These are phyloP conservation scores for Xerophyta viscosa DNA, from an alignment of 106 monocot species.

Conservation along the genomic window DNA sequence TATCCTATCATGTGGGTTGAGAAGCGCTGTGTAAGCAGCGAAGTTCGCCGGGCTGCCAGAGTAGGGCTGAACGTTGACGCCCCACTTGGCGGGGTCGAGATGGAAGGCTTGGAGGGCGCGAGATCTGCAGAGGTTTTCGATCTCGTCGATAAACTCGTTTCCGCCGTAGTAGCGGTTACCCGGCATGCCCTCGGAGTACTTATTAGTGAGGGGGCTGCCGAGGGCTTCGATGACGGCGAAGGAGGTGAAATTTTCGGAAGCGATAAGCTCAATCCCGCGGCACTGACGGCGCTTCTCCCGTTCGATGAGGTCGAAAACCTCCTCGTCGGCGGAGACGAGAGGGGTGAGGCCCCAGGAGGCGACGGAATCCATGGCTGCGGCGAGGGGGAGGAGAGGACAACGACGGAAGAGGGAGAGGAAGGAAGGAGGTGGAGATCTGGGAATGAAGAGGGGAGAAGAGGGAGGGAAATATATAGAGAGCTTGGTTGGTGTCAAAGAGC, in stretches of 20 bases:
- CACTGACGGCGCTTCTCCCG: conserved; percentile 76
- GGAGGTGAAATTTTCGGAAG: conserved; percentile 88
- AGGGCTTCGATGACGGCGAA: conserved; percentile 86
- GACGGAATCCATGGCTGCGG: conserved; percentile 46
- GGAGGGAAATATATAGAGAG: not conserved
- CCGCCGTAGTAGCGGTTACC: conserved; percentile 88
- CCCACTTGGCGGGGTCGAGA: conserved; percentile 61
- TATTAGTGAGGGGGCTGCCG: conserved; percentile 77
- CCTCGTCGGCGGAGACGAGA: conserved; percentile 28
- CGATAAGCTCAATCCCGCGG: conserved; percentile 83
- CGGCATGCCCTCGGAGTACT: conserved; percentile 92
- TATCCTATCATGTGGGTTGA: conserved; percentile 77
- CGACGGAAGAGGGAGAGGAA: not conserved
- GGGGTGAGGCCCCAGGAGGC: conserved; percentile 45
- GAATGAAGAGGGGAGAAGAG: not conserved
- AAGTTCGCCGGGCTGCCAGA: conserved; percentile 80
- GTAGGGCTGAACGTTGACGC: conserved; percentile 92
- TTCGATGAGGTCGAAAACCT: conserved; percentile 64
- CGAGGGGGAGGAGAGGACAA: too few species aligned
- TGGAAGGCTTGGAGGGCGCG: conserved; percentile 68
- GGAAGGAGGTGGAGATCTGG: not conserved
- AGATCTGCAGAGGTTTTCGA: conserved; percentile 75
- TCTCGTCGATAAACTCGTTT: conserved; percentile 77
- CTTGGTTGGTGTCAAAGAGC: too few species aligned
- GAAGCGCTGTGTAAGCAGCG: conserved; percentile 74